Conservation (phyloP, 441 rosid species). For the Euphorbia schlechtendalii region DNA sequence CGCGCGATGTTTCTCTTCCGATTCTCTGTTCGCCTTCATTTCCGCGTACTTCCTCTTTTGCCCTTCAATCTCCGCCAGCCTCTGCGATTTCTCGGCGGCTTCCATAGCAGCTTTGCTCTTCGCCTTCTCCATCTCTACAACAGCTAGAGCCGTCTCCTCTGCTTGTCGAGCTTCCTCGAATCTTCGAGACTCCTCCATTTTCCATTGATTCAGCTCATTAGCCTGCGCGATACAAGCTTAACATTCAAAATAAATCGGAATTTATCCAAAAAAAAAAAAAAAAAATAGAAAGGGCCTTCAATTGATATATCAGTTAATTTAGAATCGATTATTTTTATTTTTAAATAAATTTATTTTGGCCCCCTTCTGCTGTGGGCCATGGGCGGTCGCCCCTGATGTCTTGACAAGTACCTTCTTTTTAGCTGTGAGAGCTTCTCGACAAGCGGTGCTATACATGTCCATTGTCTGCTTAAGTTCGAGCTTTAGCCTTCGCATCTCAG, state of each 20-base stretch:
- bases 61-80: constrained; percentile 57
- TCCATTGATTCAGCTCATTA: constrained; percentile 51
- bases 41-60: constrained; percentile 55
- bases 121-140: constrained; percentile 68
- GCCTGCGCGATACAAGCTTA: constrained; percentile 37
- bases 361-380: no score
- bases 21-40: constrained; percentile 45
- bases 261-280: background rate
- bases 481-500: no score
- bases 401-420: no score
- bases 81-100: constrained; percentile 62
- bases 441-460: no score
- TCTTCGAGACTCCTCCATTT: constrained; percentile 48
- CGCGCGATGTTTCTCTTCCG: constrained; percentile 58
- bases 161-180: constrained; percentile 58
- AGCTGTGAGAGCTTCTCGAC: no score
- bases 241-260: background rate
- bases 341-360: no score
- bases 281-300: no score
- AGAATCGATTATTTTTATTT: no score
- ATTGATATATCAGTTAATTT: no score
- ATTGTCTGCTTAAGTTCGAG: no score
- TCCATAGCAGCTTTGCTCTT: constrained; percentile 64
- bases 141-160: constrained; percentile 59
- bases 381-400: no score